Evolutionary conservation across 148 eudicot genomes (phyloP), one percentile per base, ranked within the genome.

Genomic region (Chenopodium formosanum): DNA sequence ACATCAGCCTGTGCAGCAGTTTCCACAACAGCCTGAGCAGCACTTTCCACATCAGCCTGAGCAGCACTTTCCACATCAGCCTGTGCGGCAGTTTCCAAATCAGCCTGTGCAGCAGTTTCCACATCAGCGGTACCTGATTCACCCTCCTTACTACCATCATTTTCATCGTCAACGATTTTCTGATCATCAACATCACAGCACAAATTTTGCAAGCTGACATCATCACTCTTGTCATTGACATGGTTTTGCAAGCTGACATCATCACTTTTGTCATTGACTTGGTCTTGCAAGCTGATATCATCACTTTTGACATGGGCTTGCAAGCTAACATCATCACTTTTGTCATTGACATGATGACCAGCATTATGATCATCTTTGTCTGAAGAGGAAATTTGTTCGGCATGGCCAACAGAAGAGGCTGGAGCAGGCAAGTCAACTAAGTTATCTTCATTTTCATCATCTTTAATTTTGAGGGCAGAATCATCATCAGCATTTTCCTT

Each of bases 401-500:
- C 48, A 75, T 46, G 70, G 79, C 72, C 75, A 58, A 68, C 82
- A 20, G 74, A 66, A 52, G 82, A 37, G 11, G 80, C 83, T 68
- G 60, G 82, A 70, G 82, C 85, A 65, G 74, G 83, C 74, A 84
- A 73, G 19, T 81, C 87, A 32, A 44, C 53, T 70, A 65, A 81
- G 73, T 83, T 87, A 74, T 86, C 86, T 62, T 87, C 86, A 53
- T 83, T 83, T 22, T 75, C 77, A 78, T 62, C 65, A 25, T 79
- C 82, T 82, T 87, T 58, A 80, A 69, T 73, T 78, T 65, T 46
- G n/a, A 82, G 82, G 70, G 84, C 76, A 66, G 70, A 37, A 79
- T 81, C 84, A 69, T 83, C 87, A 47, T 84, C 79, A 74, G 87
- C 77, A 68, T 83, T 83, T 79, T 88, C 91, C 77, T 87, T 88